Evolutionary conservation across 2,329 filamentous ascomycete species (phyloP), one percentile per base, ranked within the genome.

Genomic region (Aspergillus uvarum): DNA sequence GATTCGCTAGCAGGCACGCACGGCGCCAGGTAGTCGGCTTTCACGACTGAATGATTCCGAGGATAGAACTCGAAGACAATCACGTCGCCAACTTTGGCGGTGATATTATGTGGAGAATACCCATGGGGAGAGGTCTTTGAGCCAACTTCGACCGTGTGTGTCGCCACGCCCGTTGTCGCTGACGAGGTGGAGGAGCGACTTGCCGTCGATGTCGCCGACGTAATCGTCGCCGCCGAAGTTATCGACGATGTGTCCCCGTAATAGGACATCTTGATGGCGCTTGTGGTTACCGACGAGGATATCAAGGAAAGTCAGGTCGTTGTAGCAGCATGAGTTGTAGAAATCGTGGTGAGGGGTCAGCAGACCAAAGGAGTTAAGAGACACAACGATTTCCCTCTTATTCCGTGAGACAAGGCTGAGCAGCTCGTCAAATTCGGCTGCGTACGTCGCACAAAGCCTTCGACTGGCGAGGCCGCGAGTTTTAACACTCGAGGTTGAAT

Each of bases 11-110:
- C 87, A 0, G 87, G 87, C 48, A 88, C 82, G 61, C 88, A 90
- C 44, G 87, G 85, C n/a, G 78, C 76, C 2, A 77, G 73, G 65
- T 82, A 89, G 52, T 82, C 85, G 35, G 86, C 83, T 53, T 85
- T 80, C 8, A 84, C 83, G n/a, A 89, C 83, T 3, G 85, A 87
- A 68, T 90, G 87, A 54, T 84, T 86, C 22, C 79, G 79, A 1
- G 87, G 85, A 64, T 85, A 88, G 68, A 89, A 89, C 48, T 82
- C 77, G 71, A 85, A 89, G 62, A 83, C 80, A 14, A 77, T 61
- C 1, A 68, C 47, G 58, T 76, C 74, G 19, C 74, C 75, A 1
- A 70, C 62, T 0, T 68, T 63, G 1, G 75, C 75, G 0, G 65
- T 67, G 35, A 76, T 51, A 7, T 59, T 70, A 16, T 64, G 52